These are phyloP conservation scores for Pyrenopolyporus hunteri DNA, from an alignment of 495 filamentous ascomycete species.

Conservation along the genomic window DNA sequence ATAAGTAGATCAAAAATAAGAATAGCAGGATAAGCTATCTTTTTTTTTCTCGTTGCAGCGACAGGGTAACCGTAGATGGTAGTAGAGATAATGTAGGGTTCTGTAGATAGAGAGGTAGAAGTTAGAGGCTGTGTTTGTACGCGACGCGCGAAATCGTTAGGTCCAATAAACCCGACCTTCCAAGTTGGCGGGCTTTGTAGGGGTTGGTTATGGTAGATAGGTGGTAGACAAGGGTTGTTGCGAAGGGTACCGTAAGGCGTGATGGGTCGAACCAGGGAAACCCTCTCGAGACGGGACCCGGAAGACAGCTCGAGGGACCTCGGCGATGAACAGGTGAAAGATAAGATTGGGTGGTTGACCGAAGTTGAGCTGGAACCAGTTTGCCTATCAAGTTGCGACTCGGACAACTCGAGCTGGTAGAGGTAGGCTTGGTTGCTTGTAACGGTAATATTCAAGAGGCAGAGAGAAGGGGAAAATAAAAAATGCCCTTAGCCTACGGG, in stretches of 20 bases:
- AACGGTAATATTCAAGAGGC: constrained; percentile 8
- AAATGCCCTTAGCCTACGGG: constrained; percentile 2
- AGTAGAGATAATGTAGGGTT: too few species aligned
- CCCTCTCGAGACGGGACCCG: constrained; percentile 13
- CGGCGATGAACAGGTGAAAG: constrained; percentile 17
- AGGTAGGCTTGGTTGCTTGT: too few species aligned
- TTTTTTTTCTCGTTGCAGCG: too few species aligned
- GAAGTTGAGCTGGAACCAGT: constrained; percentile 8
- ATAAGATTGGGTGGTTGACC: constrained; percentile 19
- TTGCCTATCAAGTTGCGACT: constrained; percentile 16
- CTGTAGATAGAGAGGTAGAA: too few species aligned
- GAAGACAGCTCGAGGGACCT: constrained; percentile 15
- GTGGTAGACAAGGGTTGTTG: constrained; percentile 26
- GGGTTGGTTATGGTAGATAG: constrained; percentile 9
- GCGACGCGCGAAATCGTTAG: constrained; percentile 32
- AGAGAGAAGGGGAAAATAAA: too few species aligned
- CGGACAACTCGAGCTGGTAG: too few species aligned
- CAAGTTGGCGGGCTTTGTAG: constrained; percentile 6
- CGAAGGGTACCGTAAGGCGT: constrained; percentile 26
- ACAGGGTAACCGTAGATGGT: too few species aligned
- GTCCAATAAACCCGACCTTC: constrained; percentile 28
- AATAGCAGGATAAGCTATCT: too few species aligned
- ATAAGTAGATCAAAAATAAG: constrained; percentile 8
- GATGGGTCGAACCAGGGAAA: constrained; percentile 34
- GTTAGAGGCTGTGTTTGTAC: constrained; percentile 32